Evolutionary conservation across 345 rosid species (phyloP), one percentile per base, ranked within the genome.

Genomic region (Brassica napus): DNA sequence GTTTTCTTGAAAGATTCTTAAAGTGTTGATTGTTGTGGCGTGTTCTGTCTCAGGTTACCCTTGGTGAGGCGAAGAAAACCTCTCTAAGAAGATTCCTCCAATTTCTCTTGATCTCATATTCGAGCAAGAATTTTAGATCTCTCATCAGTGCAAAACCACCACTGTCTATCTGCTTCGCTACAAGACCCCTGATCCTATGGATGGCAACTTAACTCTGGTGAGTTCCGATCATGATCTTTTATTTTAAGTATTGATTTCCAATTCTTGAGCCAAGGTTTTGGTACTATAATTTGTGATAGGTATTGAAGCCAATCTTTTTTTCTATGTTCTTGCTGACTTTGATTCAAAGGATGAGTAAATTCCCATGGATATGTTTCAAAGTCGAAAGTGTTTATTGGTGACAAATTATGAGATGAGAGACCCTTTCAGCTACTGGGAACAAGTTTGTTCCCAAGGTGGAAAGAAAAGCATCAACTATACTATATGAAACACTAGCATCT

Each of bases 381-480:
- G 37, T 34, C 4, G 37, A 4, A 34, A 4, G 37, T 34, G 37
- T 34, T 34, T 34, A 28, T 28, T 28, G 31, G 31, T 28, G 37
- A 34, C 6, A 34, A 34, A 34, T 4, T 4, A 34, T 34, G 37
- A 34, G 37, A 34, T 34, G 37, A 34, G 37, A 34, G 5, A 34
- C 37, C 37, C 73, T 94, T 94, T 81, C 95, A 94, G 79, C 83
- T 94, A 80, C 83, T 92, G 0, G 98, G 98, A 39, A 90, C 88
- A 37, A 87, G 93, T 75, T 94, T 91, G 84, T 92, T 94, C 77
- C 97, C 98, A 28, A 86, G 98, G 78, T 94, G 98, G 98, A 92
- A 94, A 82, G 98, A 94, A 84, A 94, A 94, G 71, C 98, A 94
- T 84, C 98, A 92, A 18, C 21, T 18, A 18, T 18, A 18, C 0